Evolutionary conservation across 768 basidiomycete species (phyloP).

Genomic region (Russula sp.): DNA sequence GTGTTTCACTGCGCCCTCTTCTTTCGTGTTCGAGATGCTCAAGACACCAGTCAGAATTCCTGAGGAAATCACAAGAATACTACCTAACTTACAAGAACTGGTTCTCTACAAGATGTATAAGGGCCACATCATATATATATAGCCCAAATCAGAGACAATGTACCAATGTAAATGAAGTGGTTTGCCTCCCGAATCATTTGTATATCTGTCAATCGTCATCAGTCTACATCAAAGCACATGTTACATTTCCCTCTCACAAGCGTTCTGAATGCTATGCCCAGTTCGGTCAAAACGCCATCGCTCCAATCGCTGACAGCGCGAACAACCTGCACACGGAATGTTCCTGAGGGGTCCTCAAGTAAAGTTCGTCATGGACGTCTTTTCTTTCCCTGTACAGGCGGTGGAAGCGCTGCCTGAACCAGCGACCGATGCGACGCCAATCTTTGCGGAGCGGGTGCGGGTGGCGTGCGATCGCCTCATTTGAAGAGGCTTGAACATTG

Average conservation of each 20-base stretch:
- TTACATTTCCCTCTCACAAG: too few species aligned
- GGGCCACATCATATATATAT: too few species aligned
- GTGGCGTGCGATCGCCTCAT: too few species aligned
- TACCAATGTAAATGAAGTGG: too few species aligned
- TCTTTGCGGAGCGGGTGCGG: too few species aligned
- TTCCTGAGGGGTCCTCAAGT: conserved; percentile 40
- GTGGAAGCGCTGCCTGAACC: conserved; percentile 28
- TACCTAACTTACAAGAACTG: too few species aligned
- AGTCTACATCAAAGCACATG: too few species aligned
- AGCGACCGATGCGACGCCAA: conserved; percentile 36
- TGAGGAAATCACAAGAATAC: not conserved
- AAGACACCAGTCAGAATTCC: conserved; percentile 2
- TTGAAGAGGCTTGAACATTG: too few species aligned
- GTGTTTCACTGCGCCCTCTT: conserved; percentile 67
- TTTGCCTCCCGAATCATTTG: too few species aligned
- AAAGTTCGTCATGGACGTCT: conserved; percentile 28
- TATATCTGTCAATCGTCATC: too few species aligned
- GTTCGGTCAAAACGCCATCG: conserved; percentile 83
- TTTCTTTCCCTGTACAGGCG: conserved; percentile 25
- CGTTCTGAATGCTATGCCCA: conserved; percentile 93
- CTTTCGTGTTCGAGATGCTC: conserved; percentile 70
- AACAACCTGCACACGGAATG: conserved; percentile 70
- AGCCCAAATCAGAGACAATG: too few species aligned
- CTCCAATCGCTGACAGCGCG: conserved; percentile 92
- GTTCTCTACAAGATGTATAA: too few species aligned